A percentile compares a stretch with the other conserved stretches of the same genome.
Evolutionary conservation across 768 basidiomycete genomes (phyloP).

Genomic region (Xerocomellus chrysenteron): DNA sequence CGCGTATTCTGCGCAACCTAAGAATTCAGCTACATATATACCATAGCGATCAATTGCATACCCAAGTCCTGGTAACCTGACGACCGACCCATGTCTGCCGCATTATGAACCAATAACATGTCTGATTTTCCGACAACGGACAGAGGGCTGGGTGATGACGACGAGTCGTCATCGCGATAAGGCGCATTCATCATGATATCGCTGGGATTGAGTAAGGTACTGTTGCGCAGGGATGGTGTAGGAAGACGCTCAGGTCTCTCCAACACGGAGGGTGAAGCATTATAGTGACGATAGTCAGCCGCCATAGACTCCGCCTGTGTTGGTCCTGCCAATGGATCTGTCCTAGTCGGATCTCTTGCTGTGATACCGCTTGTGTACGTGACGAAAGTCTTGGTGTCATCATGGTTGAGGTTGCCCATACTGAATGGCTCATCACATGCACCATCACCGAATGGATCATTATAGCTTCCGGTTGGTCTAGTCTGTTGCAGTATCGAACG

Average conservation of each 20-base stretch:
- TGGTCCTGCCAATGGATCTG: conserved; percentile 4
- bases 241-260: conserved; percentile 13
- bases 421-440: conserved; percentile 23
- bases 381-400: conserved; percentile 21
- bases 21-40: not conserved
- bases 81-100: conserved; percentile 40
- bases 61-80: conserved; percentile 55
- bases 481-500: conserved; percentile 5
- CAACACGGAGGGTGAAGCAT: conserved; percentile 13
- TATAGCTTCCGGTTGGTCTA: conserved; percentile 9
- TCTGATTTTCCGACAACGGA: conserved; percentile 24
- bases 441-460: conserved; percentile 30
- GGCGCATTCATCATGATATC: conserved; percentile 8
- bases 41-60: conserved; percentile 19
- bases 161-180: conserved; percentile 25
- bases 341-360: conserved; percentile 9
- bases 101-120: conserved; percentile 47
- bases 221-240: conserved; percentile 15
- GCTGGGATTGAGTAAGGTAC: not conserved
- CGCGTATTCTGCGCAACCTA: conserved; percentile 53
- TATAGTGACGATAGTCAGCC: conserved; percentile 27
- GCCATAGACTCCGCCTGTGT: conserved; percentile 26
- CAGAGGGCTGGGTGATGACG: conserved; percentile 9
- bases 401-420: conserved; percentile 6
- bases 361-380: conserved; percentile 23